A percentile compares a stretch with the other conserved stretches of the same genome.
phyloP scores from a whole-genome alignment of 2,329 filamentous ascomycete species.

The Dothistroma septosporum region DNA sequence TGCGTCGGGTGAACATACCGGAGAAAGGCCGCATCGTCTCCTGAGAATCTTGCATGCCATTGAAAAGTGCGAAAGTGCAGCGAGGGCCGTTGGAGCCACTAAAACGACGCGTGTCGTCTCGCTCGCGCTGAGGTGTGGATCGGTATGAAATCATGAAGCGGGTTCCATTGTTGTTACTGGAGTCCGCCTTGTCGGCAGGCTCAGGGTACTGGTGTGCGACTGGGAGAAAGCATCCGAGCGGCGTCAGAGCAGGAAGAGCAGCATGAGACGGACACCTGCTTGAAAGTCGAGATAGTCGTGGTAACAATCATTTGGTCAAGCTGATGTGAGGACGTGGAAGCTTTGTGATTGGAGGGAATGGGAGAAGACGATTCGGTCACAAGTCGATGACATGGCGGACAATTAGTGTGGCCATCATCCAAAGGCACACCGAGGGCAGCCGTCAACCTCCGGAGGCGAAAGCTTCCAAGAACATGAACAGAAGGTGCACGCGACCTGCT shows the following conservation, averaged over 20 bases:
- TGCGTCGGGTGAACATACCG: not conserved
- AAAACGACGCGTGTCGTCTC: constrained; percentile 6
- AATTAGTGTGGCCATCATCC: not conserved
- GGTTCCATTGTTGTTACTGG: constrained; percentile 5
- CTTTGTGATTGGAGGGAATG: not conserved
- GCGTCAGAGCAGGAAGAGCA: not conserved
- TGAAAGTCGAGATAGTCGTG: not conserved
- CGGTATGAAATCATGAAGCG: constrained; percentile 6
- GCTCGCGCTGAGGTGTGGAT: too few species aligned
- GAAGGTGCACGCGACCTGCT: not conserved
- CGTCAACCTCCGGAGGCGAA: not conserved
- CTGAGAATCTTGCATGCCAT: not conserved
- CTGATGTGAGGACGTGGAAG: not conserved
- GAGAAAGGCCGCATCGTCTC: not conserved
- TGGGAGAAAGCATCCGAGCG: not conserved
- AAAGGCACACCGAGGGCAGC: too few species aligned
- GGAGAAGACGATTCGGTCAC: not conserved
- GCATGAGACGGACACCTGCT: not conserved
- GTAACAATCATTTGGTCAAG: not conserved
- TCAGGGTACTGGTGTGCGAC: not conserved
- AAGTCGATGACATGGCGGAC: not conserved
- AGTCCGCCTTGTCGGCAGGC: not conserved
- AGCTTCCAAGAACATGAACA: not conserved
- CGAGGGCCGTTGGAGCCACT: not conserved
- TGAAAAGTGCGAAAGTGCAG: not conserved